Evolutionary conservation across 2,329 filamentous ascomycete species (phyloP).

Genomic region (Ceratocystis harringtonii): DNA sequence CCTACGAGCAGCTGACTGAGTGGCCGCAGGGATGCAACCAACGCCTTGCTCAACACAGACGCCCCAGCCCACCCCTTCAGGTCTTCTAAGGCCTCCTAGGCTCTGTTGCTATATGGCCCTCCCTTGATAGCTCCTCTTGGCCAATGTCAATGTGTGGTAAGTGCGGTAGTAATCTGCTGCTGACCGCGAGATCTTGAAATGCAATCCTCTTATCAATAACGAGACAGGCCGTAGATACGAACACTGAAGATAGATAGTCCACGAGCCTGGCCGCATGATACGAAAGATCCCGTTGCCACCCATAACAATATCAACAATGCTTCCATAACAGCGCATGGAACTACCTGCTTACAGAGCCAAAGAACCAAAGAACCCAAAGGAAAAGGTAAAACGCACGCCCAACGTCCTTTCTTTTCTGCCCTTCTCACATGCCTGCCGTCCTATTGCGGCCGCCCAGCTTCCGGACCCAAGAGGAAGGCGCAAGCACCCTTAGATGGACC

Average conservation of each 20-base stretch:
- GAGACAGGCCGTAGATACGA: background rate
- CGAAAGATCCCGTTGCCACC: background rate
- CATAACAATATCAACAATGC: background rate
- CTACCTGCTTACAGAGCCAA: too few species aligned
- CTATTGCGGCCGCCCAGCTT: background rate
- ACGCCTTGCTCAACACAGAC: background rate
- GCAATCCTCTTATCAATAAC: background rate
- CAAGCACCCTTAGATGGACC: constrained; percentile 2
- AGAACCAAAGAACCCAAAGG: background rate
- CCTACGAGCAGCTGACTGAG: background rate
- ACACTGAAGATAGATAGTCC: background rate
- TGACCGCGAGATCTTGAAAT: background rate
- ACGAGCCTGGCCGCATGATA: background rate
- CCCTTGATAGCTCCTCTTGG: background rate
- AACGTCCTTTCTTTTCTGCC: background rate
- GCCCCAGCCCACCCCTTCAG: background rate
- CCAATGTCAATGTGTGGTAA: background rate
- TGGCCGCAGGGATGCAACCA: background rate
- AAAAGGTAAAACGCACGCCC: background rate
- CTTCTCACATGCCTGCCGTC: background rate
- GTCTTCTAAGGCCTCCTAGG: background rate
- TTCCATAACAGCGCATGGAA: background rate
- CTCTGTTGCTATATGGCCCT: background rate
- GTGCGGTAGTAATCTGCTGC: background rate
- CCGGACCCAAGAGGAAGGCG: constrained; percentile 9